phyloP scores from a whole-genome alignment of 2,329 filamentous ascomycete species.

The Penicillium sclerotigenum region DNA sequence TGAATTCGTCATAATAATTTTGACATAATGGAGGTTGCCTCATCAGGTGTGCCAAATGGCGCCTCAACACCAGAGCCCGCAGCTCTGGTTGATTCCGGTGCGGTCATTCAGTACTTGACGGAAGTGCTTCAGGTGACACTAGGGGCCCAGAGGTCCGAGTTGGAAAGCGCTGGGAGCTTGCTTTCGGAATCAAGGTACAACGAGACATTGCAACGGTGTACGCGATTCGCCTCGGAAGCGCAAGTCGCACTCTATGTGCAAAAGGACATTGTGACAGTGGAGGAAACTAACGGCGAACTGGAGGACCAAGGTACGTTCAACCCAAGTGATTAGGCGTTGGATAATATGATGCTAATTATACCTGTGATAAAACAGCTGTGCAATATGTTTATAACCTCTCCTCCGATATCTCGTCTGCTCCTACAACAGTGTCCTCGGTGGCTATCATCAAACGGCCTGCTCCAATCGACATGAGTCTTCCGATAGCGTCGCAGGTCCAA shows the following conservation, averaged over 20 bases:
- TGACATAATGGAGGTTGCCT: conserved; percentile 39
- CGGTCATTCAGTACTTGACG: conserved; percentile 69
- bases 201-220: conserved; percentile 83
- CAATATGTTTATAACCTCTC: conserved; percentile 75
- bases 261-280: conserved; percentile 63
- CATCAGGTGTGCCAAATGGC: conserved; percentile 37
- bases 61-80: conserved; percentile 30
- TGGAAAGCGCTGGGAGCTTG: conserved; percentile 77
- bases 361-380: conserved; percentile 26
- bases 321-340: not conserved
- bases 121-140: conserved; percentile 70
- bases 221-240: conserved; percentile 82
- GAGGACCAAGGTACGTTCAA: conserved; percentile 41
- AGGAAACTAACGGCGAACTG: conserved; percentile 44
- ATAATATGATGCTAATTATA: conserved; percentile 4
- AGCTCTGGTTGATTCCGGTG: conserved; percentile 58
- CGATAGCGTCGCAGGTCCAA: conserved; percentile 83
- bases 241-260: conserved; percentile 88
- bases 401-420: conserved; percentile 71
- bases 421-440: conserved; percentile 78
- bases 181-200: conserved; percentile 67
- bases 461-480: conserved; percentile 77
- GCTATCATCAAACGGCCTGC: conserved; percentile 85
- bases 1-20: conserved; percentile 25
- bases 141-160: conserved; percentile 71